These are phyloP conservation scores for Diaporthe amygdali DNA, from an alignment of 2,329 filamentous ascomycete genomes.

Conservation along the genomic window DNA sequence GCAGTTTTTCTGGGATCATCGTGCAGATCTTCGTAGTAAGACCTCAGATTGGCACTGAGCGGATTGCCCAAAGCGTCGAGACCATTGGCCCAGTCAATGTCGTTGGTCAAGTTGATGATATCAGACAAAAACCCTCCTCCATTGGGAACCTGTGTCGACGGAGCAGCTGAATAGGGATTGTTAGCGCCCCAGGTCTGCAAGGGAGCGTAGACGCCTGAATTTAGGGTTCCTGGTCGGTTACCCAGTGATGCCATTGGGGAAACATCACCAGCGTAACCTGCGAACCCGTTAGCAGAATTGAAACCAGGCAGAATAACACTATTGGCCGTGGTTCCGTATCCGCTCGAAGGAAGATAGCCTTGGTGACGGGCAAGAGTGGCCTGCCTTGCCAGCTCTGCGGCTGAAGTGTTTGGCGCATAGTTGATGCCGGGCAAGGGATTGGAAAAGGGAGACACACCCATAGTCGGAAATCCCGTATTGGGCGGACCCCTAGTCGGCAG, in stretches of 20 bases:
- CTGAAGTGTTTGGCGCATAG: conserved; percentile 17
- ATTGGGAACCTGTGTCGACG: conserved; percentile 10
- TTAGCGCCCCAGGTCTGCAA: conserved; percentile 3
- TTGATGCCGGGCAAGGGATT: conserved; percentile 4
- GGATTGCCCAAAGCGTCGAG: conserved; percentile 43
- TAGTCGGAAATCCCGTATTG: neutral
- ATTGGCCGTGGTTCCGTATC: neutral
- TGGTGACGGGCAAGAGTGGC: conserved; percentile 26
- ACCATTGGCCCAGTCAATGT: conserved; percentile 42
- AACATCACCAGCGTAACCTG: neutral
- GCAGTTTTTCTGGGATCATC: conserved; percentile 47
- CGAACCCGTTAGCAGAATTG: neutral
- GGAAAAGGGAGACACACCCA: conserved; percentile 9
- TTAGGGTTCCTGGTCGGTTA: conserved; percentile 27
- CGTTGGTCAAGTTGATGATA: conserved; percentile 44
- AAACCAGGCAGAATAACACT: neutral
- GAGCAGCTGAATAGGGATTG: neutral
- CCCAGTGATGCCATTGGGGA: neutral
- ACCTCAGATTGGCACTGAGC: conserved; percentile 38
- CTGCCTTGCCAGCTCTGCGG: conserved; percentile 29
- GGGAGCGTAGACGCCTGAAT: conserved; percentile 27
- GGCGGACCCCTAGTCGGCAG: conserved; percentile 11
- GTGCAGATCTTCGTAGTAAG: conserved; percentile 40
- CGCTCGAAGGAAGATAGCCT: conserved; percentile 13
- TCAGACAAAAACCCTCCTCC: conserved; percentile 33